phyloP scores from a whole-genome alignment of 1,139 yeast species.

The Suhomyces guaymorum region DNA sequence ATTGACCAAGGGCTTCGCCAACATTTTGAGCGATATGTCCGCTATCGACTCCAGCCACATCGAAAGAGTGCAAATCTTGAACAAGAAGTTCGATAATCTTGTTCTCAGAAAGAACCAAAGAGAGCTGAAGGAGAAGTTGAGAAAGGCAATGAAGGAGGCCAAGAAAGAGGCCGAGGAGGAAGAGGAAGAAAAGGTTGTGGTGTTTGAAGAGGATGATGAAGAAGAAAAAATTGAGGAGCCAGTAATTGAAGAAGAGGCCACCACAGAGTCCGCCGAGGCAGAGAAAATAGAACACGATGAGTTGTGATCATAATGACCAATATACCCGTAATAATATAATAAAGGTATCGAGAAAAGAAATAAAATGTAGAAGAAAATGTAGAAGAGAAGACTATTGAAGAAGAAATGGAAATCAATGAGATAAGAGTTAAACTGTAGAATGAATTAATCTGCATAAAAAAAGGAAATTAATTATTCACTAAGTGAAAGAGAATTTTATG shows the following conservation, averaged over 20 bases:
- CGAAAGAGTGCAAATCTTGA: slow-evolving; percentile 41
- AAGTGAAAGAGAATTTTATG: no score
- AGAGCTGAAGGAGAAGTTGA: slow-evolving; percentile 37
- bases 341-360: no score
- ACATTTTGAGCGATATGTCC: slow-evolving; percentile 35
- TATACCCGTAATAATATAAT: no score
- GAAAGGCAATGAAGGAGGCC: slow-evolving; percentile 16
- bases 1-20: slow-evolving; percentile 34
- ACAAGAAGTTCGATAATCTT: slow-evolving; percentile 35
- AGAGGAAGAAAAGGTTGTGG: slow-evolving; percentile 9
- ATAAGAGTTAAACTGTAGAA: no score
- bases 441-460: no score
- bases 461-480: no score
- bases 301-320: no score
- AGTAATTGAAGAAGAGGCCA: neutral
- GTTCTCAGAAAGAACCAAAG: slow-evolving; percentile 37
- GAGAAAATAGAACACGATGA: no score
- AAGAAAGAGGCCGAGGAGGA: slow-evolving; percentile 7
- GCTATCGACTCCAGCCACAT: slow-evolving; percentile 41
- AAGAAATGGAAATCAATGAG: no score
- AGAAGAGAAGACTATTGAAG: no score
- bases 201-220: slow-evolving; percentile 11
- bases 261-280: slow-evolving; percentile 1
- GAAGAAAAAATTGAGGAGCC: slow-evolving; percentile 1
- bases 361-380: no score